A percentile compares a stretch with the other conserved stretches of the same genome.
Evolutionary conservation across 306 rosid species (phyloP).

Genomic region (Crataegus laevigata): DNA sequence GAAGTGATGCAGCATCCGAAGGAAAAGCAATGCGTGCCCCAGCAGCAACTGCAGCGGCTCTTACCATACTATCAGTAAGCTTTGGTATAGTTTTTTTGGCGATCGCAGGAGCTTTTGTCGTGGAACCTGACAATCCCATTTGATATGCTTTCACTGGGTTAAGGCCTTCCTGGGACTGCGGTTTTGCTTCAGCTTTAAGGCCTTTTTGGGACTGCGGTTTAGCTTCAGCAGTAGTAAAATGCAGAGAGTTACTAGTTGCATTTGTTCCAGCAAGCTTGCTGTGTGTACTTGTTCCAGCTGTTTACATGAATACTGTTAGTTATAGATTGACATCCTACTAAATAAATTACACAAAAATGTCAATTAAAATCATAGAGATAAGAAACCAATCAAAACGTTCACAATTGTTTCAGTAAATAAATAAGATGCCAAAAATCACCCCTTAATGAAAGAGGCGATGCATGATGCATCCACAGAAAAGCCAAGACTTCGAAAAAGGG

Average conservation of each 20-base stretch:
- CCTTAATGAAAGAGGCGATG: not conserved
- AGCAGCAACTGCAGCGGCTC: constrained; percentile 55
- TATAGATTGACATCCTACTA: not conserved
- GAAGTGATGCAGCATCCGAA: constrained; percentile 42
- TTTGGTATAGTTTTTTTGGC: constrained; percentile 36
- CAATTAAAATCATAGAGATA: not conserved
- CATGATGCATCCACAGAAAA: not conserved
- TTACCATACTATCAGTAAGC: constrained; percentile 35
- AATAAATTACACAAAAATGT: no score
- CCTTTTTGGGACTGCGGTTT: constrained; percentile 40
- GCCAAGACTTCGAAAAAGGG: not conserved
- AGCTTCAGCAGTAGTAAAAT: constrained; percentile 26
- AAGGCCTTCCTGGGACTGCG: constrained; percentile 36
- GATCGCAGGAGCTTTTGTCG: constrained; percentile 29
- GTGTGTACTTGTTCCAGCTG: constrained; percentile 24
- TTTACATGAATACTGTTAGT: not conserved
- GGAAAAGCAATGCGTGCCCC: constrained; percentile 60
- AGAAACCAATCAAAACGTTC: not conserved
- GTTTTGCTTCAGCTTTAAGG: constrained; percentile 20
- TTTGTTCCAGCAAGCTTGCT: constrained; percentile 1
- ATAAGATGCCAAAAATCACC: not conserved
- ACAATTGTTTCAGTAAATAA: not conserved
- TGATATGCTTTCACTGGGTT: constrained; percentile 4
- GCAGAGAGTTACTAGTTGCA: not conserved
- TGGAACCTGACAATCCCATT: constrained; percentile 26